Evolutionary conservation across 768 basidiomycete genomes (phyloP).

Genomic region (Galerina sulciceps): DNA sequence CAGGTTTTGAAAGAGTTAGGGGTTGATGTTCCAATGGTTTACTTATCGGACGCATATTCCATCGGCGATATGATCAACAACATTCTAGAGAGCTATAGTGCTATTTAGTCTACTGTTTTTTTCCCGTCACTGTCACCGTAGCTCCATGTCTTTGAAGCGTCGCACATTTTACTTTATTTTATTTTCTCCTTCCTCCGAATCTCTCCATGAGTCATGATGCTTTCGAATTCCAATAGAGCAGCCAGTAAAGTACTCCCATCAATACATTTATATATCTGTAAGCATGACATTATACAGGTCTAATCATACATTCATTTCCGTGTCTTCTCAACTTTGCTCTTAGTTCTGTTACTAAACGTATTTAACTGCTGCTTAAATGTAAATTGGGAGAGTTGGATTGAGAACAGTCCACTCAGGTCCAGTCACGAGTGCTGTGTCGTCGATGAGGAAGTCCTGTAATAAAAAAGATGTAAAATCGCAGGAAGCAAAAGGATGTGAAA

Average conservation of each 20-base stretch:
- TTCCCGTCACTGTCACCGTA: neutral
- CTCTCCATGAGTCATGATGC: too few relatives aligned
- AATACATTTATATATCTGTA: too few relatives aligned
- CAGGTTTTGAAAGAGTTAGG: slow-evolving; percentile 32
- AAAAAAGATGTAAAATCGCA: slow-evolving; percentile 11
- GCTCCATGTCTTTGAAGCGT: slow-evolving; percentile 21
- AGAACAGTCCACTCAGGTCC: slow-evolving; percentile 75
- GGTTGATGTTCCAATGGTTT: slow-evolving; percentile 36
- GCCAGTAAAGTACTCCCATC: too few relatives aligned
- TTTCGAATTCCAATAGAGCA: too few relatives aligned
- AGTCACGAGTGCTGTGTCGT: slow-evolving; percentile 71
- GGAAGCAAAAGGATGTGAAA: neutral
- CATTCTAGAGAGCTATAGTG: slow-evolving; percentile 23
- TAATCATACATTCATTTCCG: too few relatives aligned
- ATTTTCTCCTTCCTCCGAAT: too few relatives aligned
- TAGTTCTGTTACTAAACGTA: neutral
- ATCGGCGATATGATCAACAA: slow-evolving; percentile 34
- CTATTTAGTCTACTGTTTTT: neutral
- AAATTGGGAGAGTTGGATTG: slow-evolving; percentile 81
- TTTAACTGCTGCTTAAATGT: slow-evolving; percentile 51
- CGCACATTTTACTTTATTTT: neutral
- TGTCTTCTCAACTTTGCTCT: too few relatives aligned
- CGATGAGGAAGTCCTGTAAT: slow-evolving; percentile 80
- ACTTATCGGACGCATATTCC: slow-evolving; percentile 33
- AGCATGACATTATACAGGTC: too few relatives aligned